Conservation (phyloP, 2,329 filamentous ascomycete species). For the Eutypa lata region DNA sequence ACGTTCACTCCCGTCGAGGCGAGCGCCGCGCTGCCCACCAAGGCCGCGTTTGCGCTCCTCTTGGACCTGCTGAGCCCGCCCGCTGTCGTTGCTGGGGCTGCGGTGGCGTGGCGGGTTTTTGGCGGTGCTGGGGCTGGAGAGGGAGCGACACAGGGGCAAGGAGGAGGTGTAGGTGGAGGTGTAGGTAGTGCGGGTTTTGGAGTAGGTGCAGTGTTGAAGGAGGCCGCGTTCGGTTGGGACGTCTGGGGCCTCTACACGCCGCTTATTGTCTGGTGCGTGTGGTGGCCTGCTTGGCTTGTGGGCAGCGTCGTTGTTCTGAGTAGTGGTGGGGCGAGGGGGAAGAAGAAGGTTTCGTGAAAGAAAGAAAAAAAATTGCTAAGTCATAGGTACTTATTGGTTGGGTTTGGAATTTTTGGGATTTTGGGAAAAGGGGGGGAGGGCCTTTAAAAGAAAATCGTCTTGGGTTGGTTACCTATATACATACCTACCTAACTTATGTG, state of each 20-base stretch:
- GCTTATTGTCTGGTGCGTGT: constrained; percentile 88
- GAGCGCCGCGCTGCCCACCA: constrained; percentile 28
- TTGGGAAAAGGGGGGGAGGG: too few relatives aligned
- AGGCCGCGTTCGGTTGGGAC: constrained; percentile 83
- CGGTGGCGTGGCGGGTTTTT: constrained; percentile 35
- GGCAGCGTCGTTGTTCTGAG: constrained; percentile 52
- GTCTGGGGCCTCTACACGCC: constrained; percentile 88
- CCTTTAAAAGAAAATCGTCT: too few relatives aligned
- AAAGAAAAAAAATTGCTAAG: too few relatives aligned
- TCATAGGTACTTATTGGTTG: too few relatives aligned
- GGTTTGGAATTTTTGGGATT: too few relatives aligned
- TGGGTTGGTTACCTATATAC: too few relatives aligned
- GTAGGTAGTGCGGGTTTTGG: too few relatives aligned
- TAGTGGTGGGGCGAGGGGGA: constrained; percentile 1
- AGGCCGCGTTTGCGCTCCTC: constrained; percentile 44
- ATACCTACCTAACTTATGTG: too few relatives aligned
- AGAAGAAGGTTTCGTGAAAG: constrained; percentile 13
- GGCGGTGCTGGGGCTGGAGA: background rate
- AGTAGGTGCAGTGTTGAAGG: constrained; percentile 59
- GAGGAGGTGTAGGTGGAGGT: too few relatives aligned
- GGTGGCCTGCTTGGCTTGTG: constrained; percentile 89
- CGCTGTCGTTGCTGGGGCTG: constrained; percentile 47
- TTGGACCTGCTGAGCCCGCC: constrained; percentile 61
- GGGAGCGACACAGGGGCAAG: background rate
- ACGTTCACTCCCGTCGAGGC: constrained; percentile 62